Evolutionary conservation across 805 yeast genomes (phyloP), one percentile per base, ranked within the genome.

Genomic region (Yamadazyma paraphyllophila): DNA sequence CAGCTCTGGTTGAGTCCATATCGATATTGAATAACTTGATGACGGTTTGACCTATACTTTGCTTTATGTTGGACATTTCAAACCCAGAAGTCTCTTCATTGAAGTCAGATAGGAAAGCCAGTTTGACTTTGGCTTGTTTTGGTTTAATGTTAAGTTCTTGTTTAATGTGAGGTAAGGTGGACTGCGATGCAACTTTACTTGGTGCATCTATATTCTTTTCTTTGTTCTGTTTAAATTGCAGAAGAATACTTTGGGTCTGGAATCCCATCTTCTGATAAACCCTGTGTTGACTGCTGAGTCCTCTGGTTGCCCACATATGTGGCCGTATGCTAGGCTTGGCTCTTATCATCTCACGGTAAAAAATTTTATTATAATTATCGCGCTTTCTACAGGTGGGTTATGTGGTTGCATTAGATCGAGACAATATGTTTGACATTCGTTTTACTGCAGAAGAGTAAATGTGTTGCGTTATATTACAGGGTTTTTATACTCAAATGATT

Each of bases 1-100:
- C 98, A 0, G 97, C 86, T 60, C 98, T 79, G 32, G 91, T 78
- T 52, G 80, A 80, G 70, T 92, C 98, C 95, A 92, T 89, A 65
- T 92, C 97, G 47, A 92, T 70, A 51, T 80, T 74, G 61, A 92
- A 83, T 9, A 75, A 36, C 29, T 76, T 71, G 45, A 86, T 77
- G 16, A 84, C 73, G 33, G 76, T 58, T 61, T 87, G 90, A 53
- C 92, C 94, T 31, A 87, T 59, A 0, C 73, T 52, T 51, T 70
- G 73, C 27, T 63, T 59, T 57, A 66, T 64, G 3, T 52, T 48
- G 3, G 73, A 57, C 72, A 71, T 67, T 41, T 62, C 43, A 51
- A 59, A 70, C 32, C 52, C 54, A n/a, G 70, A 63, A 36, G 66
- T 66, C 42, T 60, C 63, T 52, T 69, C 76, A 44, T 59, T 60